These are phyloP conservation scores for Botrytis deweyae DNA, from an alignment of 2,329 filamentous ascomycete genomes.

Conservation along the genomic window DNA sequence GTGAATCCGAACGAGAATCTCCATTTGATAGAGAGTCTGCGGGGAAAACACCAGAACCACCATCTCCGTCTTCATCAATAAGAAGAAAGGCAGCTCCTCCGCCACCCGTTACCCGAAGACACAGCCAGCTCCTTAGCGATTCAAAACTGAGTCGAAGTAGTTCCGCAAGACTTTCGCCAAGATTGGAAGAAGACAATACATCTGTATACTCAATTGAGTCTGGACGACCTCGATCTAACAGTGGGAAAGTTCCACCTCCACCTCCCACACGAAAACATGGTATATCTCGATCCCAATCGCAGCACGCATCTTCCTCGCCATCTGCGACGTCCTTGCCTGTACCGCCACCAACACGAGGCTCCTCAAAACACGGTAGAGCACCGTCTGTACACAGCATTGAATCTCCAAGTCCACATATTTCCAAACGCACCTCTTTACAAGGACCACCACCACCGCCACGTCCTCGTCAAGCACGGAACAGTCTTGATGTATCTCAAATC, in stretches of 20 bases:
- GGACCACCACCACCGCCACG: constrained; percentile 43
- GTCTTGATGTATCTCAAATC: constrained; percentile 28
- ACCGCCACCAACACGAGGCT: constrained; percentile 42
- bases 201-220: constrained; percentile 25
- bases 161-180: constrained; percentile 33
- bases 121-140: constrained; percentile 37
- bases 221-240: constrained; percentile 26
- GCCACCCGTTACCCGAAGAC: constrained; percentile 42
- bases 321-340: constrained; percentile 41
- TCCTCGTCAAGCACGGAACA: constrained; percentile 43
- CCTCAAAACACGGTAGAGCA: constrained; percentile 32
- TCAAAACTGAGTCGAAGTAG: constrained; percentile 33
- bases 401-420: constrained; percentile 15
- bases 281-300: constrained; percentile 31
- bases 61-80: constrained; percentile 38
- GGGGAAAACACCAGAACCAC: constrained; percentile 51
- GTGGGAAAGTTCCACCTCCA: constrained; percentile 36
- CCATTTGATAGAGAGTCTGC: constrained; percentile 55
- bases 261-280: constrained; percentile 38
- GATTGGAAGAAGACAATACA: constrained; percentile 35
- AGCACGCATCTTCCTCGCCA: constrained; percentile 33
- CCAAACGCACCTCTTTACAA: constrained; percentile 34
- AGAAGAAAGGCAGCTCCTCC: constrained; percentile 43
- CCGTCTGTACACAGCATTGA: constrained; percentile 35
- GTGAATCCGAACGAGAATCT: constrained; percentile 47